Conservation (phyloP, 371 early-diverging fungal genomes). For the Mucor plumbeus region DNA sequence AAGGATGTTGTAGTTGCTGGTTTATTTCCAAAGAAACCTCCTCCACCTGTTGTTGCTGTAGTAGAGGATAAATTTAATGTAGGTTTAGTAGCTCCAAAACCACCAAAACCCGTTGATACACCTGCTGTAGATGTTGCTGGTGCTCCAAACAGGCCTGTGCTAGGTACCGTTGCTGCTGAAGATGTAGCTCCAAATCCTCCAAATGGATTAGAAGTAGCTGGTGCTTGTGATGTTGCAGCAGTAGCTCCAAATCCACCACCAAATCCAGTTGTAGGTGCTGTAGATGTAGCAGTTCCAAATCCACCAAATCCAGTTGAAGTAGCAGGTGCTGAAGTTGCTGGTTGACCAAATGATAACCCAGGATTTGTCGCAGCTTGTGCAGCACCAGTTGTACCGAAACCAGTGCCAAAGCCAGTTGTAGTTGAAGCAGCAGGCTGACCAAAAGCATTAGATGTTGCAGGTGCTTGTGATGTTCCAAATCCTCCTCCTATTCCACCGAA, state of each 20-base stretch:
- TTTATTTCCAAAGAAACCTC: conserved; percentile 12
- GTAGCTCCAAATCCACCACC: conserved; percentile 9
- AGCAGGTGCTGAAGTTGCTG: neutral
- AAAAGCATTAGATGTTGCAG: conserved; percentile 23
- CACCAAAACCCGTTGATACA: conserved; percentile 10
- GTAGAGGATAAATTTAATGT: conserved; percentile 1
- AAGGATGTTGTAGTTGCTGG: neutral
- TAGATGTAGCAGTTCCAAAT: conserved; percentile 23
- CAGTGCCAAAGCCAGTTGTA: conserved; percentile 20
- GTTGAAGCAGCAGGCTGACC: conserved; percentile 24
- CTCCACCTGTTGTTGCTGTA: neutral
- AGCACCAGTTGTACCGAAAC: conserved; percentile 31
- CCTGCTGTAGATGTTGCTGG: conserved; percentile 14
- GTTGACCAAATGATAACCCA: neutral
- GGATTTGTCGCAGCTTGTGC: neutral
- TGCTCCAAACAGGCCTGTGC: conserved; percentile 2
- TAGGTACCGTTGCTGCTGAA: neutral
- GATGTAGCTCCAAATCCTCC: conserved; percentile 11
- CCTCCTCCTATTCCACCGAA: conserved; percentile 19
- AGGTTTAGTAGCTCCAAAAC: conserved; percentile 14
- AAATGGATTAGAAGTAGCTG: conserved; percentile 19
- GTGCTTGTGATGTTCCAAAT: conserved; percentile 31
- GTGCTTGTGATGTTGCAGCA: conserved; percentile 11
- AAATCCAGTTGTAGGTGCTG: conserved; percentile 14
- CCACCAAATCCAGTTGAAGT: conserved; percentile 9